Evolutionary conservation across 352 stramenopile species (phyloP), one percentile per base, ranked within the genome.

Genomic region (Pythium phragmiticola): DNA sequence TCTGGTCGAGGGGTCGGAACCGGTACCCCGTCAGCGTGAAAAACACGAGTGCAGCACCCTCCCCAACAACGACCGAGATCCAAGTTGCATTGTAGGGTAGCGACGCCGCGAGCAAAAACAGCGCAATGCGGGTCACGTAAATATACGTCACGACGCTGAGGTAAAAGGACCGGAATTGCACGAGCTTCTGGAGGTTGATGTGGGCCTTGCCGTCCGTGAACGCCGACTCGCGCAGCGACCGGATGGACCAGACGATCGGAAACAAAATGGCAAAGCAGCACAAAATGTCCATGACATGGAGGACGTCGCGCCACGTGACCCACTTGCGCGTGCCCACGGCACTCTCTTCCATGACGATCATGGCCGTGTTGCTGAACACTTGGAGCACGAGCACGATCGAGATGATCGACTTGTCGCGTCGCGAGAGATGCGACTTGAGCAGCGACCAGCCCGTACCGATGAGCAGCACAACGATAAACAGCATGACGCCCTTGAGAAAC

Each of bases 391-490:
- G 78, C 19, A 99, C 92, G 19, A 94, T 68, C 33, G 95, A 91
- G 57, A 99, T 88, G 47, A 99, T 88, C 36, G 89, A 91, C 76
- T 98, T 98, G 76, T 99, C 97, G 50, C 80, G 73, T 57, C 82
- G 72, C 49, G 86, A 96, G 21, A 99, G 70, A 73, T 98, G 97
- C 41, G 96, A 94, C 78, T 99, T 99, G 52, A 99, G 76, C 47
- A 99, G 84, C 51, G 88, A 98, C 95, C 96, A 99, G 16, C 97
- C 97, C 53, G 92, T 98, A 56, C 97, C 97, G 68, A 99, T 98
- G 34, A 99, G 84, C 26, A 99, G 72, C 50, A 99, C 88, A n/a
- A 99, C 95, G 7, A 95, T 90, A 68, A 99, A 99, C n/a, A 99
- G 82, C 64, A 98, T 93, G 45, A 98, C 83, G 26, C 95, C 93